phyloP scores from a whole-genome alignment of 2,329 filamentous ascomycete genomes.

The Daldinia sp. region DNA sequence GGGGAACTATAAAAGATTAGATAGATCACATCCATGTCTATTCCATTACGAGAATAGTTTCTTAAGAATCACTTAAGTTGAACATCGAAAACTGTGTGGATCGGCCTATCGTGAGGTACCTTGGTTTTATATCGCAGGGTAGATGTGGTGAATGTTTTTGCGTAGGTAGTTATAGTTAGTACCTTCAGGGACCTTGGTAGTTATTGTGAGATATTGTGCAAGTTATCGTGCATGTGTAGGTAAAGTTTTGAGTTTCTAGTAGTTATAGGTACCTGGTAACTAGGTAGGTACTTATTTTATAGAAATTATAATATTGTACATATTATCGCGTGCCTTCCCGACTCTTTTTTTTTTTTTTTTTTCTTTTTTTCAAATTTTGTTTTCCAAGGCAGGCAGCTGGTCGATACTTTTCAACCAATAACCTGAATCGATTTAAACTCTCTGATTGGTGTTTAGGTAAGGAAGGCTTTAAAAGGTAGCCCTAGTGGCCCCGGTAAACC shows the following conservation, averaged over 20 bases:
- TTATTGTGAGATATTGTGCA: background rate
- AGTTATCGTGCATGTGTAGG: too few species aligned
- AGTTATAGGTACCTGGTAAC: too few species aligned
- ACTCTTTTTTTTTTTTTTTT: constrained; percentile 13
- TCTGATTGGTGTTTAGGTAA: constrained; percentile 21
- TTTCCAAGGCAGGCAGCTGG: background rate
- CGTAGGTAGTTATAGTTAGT: too few species aligned
- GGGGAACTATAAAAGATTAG: constrained; percentile 5
- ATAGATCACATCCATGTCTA: constrained; percentile 4
- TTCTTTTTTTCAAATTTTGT: too few species aligned
- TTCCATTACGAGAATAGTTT: background rate
- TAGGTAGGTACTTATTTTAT: too few species aligned
- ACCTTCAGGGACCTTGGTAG: background rate
- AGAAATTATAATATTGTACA: too few species aligned
- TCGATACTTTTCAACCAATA: constrained; percentile 5
- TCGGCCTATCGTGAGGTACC: background rate
- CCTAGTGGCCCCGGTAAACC: background rate
- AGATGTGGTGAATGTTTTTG: too few species aligned
- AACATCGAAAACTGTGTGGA: background rate
- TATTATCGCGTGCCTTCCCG: constrained; percentile 14
- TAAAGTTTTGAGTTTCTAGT: background rate
- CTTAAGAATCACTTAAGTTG: background rate
- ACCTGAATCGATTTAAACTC: background rate
- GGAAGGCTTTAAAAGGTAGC: background rate
- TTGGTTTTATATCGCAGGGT: too few species aligned